These are phyloP conservation scores for Daucus carota DNA, from an alignment of 129 eudicot genomes.

Conservation along the genomic window DH1_v3.0 NC_030385.2:2922001-2922500, in stretches of 20 bases:
- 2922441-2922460: too few species aligned
- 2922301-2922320: conserved; percentile 29
- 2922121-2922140: conserved; percentile 20
- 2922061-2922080: conserved; percentile 40
- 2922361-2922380: conserved; percentile 41
- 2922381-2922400: conserved; percentile 30
- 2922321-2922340: conserved; percentile 42
- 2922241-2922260: conserved; percentile 22
- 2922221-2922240: conserved; percentile 7
- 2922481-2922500: too few species aligned
- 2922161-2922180: not conserved
- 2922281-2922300: conserved; percentile 39
- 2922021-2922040: conserved; percentile 31
- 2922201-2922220: not conserved
- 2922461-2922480: too few species aligned
- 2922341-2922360: conserved; percentile 47
- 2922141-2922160: not conserved
- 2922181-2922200: not conserved
- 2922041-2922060: conserved; percentile 36
- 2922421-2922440: too few species aligned
- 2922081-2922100: conserved; percentile 46
- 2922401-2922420: not conserved
- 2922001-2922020: conserved; percentile 26
- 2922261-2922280: conserved; percentile 34
- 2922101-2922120: conserved; percentile 41